Evolutionary conservation across 2,329 filamentous ascomycete species (phyloP).

Genomic region (Fusarium temperatum): DNA sequence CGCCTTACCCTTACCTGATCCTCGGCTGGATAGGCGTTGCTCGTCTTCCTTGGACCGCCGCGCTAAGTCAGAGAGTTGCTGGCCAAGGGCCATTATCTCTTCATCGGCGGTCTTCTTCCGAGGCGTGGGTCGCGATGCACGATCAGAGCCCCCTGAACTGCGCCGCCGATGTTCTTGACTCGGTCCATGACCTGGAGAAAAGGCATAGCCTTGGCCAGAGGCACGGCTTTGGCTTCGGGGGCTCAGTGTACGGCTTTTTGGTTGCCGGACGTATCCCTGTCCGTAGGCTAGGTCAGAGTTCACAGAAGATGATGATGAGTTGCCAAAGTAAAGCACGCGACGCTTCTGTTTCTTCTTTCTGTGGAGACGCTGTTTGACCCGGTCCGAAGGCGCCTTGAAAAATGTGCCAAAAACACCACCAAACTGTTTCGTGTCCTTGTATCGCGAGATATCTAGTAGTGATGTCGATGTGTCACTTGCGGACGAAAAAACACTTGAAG

Average conservation of each 20-base stretch:
- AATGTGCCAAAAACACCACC: slow-evolving; percentile 69
- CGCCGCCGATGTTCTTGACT: slow-evolving; percentile 30
- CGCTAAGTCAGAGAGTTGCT: slow-evolving; percentile 63
- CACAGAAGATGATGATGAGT: slow-evolving; percentile 73
- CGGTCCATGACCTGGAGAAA: slow-evolving; percentile 12
- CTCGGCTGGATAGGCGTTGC: slow-evolving; percentile 50
- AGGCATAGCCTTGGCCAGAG: slow-evolving; percentile 22
- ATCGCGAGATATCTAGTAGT: slow-evolving; percentile 71
- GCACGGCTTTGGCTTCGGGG: slow-evolving; percentile 38
- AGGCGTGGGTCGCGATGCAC: slow-evolving; percentile 21
- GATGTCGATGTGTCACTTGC: slow-evolving; percentile 65
- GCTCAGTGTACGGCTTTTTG: slow-evolving; percentile 44
- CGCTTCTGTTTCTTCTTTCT: slow-evolving; percentile 56
- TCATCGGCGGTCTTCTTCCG: slow-evolving; percentile 59
- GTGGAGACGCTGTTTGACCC: slow-evolving; percentile 47
- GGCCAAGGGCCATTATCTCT: slow-evolving; percentile 65
- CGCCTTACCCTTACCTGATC: slow-evolving; percentile 36
- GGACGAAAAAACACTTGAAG: slow-evolving; percentile 52
- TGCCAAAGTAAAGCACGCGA: slow-evolving; percentile 66
- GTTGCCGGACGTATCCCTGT: slow-evolving; percentile 62
- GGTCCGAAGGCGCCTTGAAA: slow-evolving; percentile 68
- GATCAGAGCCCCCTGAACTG: slow-evolving; percentile 30
- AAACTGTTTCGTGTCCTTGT: slow-evolving; percentile 55
- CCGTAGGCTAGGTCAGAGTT: slow-evolving; percentile 76
- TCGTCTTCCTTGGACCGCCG: slow-evolving; percentile 62